phyloP scores from a whole-genome alignment of 202 grass and related monocot genomes.

The Musa balbisiana region DNA sequence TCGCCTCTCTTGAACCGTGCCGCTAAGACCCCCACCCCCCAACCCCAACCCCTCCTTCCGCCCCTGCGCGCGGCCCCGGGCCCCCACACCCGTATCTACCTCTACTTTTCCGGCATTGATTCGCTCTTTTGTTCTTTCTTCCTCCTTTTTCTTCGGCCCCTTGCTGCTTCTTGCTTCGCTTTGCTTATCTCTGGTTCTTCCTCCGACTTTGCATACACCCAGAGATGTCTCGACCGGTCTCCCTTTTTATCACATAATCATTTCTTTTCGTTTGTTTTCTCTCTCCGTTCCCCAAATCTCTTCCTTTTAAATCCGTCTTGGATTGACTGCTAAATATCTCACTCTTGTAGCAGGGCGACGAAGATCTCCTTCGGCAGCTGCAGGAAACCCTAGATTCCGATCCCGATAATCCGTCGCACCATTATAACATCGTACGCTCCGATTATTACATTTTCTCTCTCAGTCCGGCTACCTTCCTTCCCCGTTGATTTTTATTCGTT shows the following conservation, averaged over 20 bases:
- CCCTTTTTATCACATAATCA: not conserved
- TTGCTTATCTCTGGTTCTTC: not conserved
- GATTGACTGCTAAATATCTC: not conserved
- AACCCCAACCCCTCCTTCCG: not conserved
- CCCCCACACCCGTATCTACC: not conserved
- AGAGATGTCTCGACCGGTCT: not conserved
- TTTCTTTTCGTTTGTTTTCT: not conserved
- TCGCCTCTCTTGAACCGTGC: too few relatives aligned
- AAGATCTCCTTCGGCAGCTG: slow-evolving; percentile 33
- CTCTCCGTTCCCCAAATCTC: not conserved
- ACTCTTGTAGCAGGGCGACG: slow-evolving; percentile 31
- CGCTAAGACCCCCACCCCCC: not conserved
- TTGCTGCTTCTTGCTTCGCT: not conserved
- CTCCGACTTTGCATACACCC: not conserved
- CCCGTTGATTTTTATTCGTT: too few relatives aligned
- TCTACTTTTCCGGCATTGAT: not conserved
- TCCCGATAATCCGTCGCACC: slow-evolving; percentile 41
- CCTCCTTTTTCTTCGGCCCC: not conserved
- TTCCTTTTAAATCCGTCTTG: not conserved
- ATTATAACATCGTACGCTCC: slow-evolving; percentile 50
- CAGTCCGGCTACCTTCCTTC: not conserved
- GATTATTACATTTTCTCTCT: not conserved
- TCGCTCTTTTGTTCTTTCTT: not conserved
- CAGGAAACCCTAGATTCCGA: slow-evolving; percentile 54
- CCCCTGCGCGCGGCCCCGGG: not conserved